Percentiles rank a stretch among this genome's conserved stretches.
phyloP scores from a whole-genome alignment of 257 asterid genomes.

The Oldenlandia corymbosa region DNA sequence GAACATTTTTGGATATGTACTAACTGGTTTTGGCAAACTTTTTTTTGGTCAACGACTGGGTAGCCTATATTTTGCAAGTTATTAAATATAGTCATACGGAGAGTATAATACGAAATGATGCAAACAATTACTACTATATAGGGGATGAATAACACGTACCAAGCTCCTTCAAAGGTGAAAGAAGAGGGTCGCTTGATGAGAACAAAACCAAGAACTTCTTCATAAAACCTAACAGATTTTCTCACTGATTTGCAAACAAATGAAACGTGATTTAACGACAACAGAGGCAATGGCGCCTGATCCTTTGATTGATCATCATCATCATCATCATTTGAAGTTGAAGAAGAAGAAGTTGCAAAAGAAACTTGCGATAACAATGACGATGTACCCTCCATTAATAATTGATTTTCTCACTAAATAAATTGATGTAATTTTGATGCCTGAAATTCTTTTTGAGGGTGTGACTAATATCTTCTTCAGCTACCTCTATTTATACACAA shows the following conservation, averaged over 20 bases:
- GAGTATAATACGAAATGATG: too few species aligned
- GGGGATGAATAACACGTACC: slow-evolving; percentile 31
- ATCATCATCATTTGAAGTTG: background rate
- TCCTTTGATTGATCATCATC: background rate
- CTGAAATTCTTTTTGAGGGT: too few species aligned
- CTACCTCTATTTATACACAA: too few species aligned
- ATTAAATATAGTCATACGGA: too few species aligned
- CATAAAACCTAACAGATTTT: slow-evolving; percentile 51
- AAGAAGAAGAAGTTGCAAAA: slow-evolving; percentile 5
- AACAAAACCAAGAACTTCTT: slow-evolving; percentile 66
- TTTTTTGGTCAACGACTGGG: too few species aligned
- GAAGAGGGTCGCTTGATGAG: slow-evolving; percentile 80
- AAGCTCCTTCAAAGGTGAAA: slow-evolving; percentile 80
- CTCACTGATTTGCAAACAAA: slow-evolving; percentile 60
- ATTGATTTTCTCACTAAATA: background rate
- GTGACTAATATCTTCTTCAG: too few species aligned
- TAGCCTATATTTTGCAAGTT: too few species aligned
- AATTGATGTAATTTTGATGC: too few species aligned
- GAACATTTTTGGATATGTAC: too few species aligned
- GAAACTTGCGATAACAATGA: slow-evolving; percentile 8
- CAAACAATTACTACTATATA: too few species aligned
- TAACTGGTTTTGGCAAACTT: too few species aligned
- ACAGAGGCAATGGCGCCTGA: slow-evolving; percentile 30
- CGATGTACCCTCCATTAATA: background rate
- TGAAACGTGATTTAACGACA: slow-evolving; percentile 70